Evolutionary conservation across 768 basidiomycete species (phyloP).

Genomic region (Pulveroboletus sp.): DNA sequence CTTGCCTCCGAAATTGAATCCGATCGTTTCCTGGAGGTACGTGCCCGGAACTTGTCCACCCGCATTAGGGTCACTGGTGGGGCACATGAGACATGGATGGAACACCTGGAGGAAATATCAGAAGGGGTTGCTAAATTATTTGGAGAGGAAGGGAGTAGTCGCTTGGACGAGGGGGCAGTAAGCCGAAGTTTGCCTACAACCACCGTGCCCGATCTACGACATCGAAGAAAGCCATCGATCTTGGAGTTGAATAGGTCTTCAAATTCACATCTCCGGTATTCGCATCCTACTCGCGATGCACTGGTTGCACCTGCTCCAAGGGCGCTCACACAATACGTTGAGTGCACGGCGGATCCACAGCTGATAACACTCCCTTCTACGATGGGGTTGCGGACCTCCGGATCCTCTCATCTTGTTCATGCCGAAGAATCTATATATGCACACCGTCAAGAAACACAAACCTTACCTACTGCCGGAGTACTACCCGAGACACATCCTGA

Average conservation of each 20-base stretch:
- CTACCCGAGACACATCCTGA: constrained; percentile 39
- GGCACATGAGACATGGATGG: constrained; percentile 57
- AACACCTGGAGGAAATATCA: constrained; percentile 65
- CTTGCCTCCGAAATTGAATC: constrained; percentile 45
- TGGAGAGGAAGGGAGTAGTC: constrained; percentile 22
- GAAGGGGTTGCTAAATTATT: constrained; percentile 61
- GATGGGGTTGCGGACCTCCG: constrained; percentile 53
- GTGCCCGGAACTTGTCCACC: constrained; percentile 51
- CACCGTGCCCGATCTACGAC: constrained; percentile 29
- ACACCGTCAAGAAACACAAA: constrained; percentile 1
- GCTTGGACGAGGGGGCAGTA: constrained; percentile 25
- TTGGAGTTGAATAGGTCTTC: constrained; percentile 32
- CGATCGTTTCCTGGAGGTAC: constrained; percentile 46
- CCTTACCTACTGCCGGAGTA: neutral
- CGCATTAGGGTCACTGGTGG: constrained; percentile 46
- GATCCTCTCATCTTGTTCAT: constrained; percentile 25
- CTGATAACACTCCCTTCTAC: constrained; percentile 66
- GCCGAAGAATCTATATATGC: constrained; percentile 3
- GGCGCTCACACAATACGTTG: constrained; percentile 73
- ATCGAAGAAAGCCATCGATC: constrained; percentile 48
- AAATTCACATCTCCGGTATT: constrained; percentile 45
- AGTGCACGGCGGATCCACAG: constrained; percentile 51
- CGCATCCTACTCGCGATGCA: constrained; percentile 47
- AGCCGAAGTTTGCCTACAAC: constrained; percentile 47
- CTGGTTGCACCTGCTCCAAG: constrained; percentile 70